Conservation (phyloP, 2,329 filamentous ascomycete genomes). For the Sclerotinia spermophila region DNA sequence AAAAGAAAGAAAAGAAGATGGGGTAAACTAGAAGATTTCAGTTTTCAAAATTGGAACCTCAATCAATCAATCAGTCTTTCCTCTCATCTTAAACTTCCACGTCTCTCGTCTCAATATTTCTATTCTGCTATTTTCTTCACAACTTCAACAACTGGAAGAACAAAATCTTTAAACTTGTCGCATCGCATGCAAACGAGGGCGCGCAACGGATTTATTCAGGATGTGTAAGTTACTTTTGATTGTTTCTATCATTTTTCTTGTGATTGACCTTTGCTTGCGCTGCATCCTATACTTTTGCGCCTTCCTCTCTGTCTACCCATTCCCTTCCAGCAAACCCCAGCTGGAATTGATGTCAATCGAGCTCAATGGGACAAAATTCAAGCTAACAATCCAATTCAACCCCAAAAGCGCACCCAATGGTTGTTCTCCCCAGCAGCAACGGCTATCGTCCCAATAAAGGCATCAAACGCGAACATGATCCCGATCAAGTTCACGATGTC, state of each 20-base stretch:
- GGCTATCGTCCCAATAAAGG: not conserved
- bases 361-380: not conserved
- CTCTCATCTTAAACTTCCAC: not conserved
- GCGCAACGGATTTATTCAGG: not conserved
- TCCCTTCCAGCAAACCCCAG: not conserved
- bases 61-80: not conserved
- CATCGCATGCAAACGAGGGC: not conserved
- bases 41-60: not conserved
- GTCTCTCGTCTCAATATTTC: not conserved
- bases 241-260: not conserved
- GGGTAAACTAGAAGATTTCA: no score
- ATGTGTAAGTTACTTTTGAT: slow-evolving; percentile 9
- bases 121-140: not conserved
- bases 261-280: not conserved
- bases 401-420: not conserved
- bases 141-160: not conserved
- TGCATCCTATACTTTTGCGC: not conserved
- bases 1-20: not conserved
- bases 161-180: not conserved
- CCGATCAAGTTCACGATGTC: not conserved
- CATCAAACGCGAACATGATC: slow-evolving; percentile 4
- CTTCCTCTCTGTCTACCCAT: not conserved
- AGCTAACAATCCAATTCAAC: not conserved
- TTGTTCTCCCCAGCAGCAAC: not conserved
- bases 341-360: not conserved